A percentile compares a stretch with the other conserved stretches of the same genome.
phyloP scores from a whole-genome alignment of 2,329 filamentous ascomycete genomes.

The Pseudogymnoascus sp. region DNA sequence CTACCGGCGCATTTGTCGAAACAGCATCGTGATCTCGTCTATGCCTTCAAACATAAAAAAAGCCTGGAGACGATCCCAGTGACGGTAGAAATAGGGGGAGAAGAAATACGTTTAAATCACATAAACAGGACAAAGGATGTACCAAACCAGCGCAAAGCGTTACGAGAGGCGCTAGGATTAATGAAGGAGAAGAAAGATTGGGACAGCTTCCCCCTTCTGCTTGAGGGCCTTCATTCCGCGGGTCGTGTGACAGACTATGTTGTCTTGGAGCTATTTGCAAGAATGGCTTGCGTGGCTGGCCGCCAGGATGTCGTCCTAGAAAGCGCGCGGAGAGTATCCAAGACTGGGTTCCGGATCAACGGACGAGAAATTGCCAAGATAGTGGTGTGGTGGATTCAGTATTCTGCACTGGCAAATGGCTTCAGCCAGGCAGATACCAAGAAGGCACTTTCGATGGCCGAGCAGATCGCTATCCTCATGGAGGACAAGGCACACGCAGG shows the following conservation, averaged over 20 bases:
- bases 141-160: constrained; percentile 14
- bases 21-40: constrained; percentile 48
- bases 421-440: constrained; percentile 21
- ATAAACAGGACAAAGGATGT: constrained; percentile 21
- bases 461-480: constrained; percentile 25
- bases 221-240: constrained; percentile 25
- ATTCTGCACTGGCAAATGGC: constrained; percentile 19
- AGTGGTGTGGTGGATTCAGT: constrained; percentile 20
- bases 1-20: constrained; percentile 53
- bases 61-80: constrained; percentile 49
- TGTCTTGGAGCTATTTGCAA: constrained; percentile 16
- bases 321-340: constrained; percentile 22
- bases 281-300: constrained; percentile 15
- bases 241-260: neutral
- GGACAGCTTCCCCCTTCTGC: constrained; percentile 27
- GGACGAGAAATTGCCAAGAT: constrained; percentile 14
- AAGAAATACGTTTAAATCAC: constrained; percentile 30
- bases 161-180: constrained; percentile 19
- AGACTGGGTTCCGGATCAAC: constrained; percentile 25
- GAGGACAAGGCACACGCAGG: constrained; percentile 24
- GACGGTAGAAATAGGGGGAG: constrained; percentile 51
- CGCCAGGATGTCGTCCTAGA: constrained; percentile 26
- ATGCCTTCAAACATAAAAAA: constrained; percentile 39
- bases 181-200: constrained; percentile 30
- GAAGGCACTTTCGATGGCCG: constrained; percentile 26